Evolutionary conservation across 306 rosid genomes (phyloP).

Genomic region (Acacia melanoxylon): DNA sequence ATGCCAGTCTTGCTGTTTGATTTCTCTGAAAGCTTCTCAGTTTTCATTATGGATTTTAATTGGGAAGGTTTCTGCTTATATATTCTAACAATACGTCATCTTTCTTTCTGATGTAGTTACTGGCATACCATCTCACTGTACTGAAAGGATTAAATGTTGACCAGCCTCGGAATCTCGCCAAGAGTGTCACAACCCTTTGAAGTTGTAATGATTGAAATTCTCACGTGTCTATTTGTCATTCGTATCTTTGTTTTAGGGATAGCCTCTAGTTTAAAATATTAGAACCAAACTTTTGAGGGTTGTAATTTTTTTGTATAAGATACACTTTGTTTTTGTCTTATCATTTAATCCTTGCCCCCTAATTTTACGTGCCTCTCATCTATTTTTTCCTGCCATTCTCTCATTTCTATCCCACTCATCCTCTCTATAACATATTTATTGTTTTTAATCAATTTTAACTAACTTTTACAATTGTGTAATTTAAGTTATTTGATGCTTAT

Average conservation of each 20-base stretch:
- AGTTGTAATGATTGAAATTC: not conserved
- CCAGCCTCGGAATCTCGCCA: slow-evolving; percentile 97
- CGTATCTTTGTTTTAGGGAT: not conserved
- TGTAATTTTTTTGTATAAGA: no score
- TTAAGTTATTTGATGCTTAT: no score
- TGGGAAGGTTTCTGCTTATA: slow-evolving; percentile 6
- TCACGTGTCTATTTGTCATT: not conserved
- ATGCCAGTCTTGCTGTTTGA: slow-evolving; percentile 19
- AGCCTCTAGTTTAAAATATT: no score
- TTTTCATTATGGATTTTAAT: not conserved
- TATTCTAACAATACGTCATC: slow-evolving; percentile 2
- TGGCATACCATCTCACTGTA: slow-evolving; percentile 98
- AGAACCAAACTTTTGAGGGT: no score
- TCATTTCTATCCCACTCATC: no score
- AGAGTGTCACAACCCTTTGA: slow-evolving; percentile 90
- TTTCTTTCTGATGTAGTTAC: slow-evolving; percentile 59
- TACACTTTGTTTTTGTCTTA: no score
- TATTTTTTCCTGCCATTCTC: no score
- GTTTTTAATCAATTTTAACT: no score
- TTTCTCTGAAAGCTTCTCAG: slow-evolving; percentile 23
- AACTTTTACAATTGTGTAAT: no score
- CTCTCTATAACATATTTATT: no score
- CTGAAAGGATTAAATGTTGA: slow-evolving; percentile 91
- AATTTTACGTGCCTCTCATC: no score
- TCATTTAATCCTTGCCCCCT: no score